phyloP scores from a whole-genome alignment of 176 grass and related monocot genomes.

The Saccharum spontaneum region DNA sequence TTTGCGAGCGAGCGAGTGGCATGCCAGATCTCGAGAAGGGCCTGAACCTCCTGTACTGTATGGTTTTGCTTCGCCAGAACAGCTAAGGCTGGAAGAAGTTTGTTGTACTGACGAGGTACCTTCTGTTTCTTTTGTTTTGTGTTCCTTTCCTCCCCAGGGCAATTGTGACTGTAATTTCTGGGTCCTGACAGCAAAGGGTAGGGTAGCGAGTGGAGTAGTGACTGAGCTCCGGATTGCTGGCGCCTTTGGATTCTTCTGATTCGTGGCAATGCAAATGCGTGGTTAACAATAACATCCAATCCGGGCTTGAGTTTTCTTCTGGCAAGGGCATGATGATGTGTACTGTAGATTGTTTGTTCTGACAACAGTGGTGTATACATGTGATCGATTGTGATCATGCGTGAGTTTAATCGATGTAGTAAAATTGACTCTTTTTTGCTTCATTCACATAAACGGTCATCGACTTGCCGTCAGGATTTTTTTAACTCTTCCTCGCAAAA shows the following conservation, averaged over 20 bases:
- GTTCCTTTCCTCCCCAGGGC: neutral
- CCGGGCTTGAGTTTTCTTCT: slow-evolving; percentile 14
- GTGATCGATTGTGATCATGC: slow-evolving; percentile 9
- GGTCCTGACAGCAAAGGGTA: slow-evolving; percentile 29
- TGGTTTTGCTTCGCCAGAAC: slow-evolving; percentile 20
- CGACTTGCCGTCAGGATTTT: neutral
- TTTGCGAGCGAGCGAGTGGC: neutral
- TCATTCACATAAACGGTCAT: neutral
- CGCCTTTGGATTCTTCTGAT: slow-evolving; percentile 1
- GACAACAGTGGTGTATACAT: neutral
- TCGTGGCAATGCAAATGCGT: neutral
- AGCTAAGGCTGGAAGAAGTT: slow-evolving; percentile 39
- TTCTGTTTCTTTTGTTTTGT: neutral
- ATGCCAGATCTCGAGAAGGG: neutral
- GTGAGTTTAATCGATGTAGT: slow-evolving; percentile 15
- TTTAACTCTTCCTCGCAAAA: no score
- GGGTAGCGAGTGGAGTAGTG: slow-evolving; percentile 22
- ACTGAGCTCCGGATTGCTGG: slow-evolving; percentile 22
- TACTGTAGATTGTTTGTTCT: slow-evolving; percentile 25
- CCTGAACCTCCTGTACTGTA: neutral
- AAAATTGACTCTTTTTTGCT: neutral
- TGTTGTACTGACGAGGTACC: slow-evolving; percentile 24
- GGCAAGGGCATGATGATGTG: slow-evolving; percentile 6
- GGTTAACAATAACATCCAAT: neutral
- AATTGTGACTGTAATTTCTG: slow-evolving; percentile 5